Base-by-base conservation (phyloP, 2,329 filamentous ascomycete genomes). In the Talaromyces albobiverticillius region DNA sequence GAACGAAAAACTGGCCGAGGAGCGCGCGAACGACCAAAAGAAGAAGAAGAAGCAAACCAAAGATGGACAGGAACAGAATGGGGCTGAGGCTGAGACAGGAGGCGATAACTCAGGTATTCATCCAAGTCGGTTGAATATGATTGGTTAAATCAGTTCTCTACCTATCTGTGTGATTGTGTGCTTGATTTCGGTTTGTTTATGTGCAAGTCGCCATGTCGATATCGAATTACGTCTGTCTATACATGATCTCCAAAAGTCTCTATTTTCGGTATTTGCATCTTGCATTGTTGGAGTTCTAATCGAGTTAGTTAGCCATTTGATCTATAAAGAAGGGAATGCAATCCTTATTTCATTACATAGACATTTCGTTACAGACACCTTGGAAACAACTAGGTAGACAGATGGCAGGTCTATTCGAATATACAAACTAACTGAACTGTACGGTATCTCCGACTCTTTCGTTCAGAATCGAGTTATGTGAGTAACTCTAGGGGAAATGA, bases 1-100 rank as follows among this genome's bases (percentile, higher is more conserved):
- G 82, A 96, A 97, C 76, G 78, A 82, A 64, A 93, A 92, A 75
- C 80, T 96, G 47, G 83, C 89, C 61, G 90, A 85, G 60, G 79
- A 88, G 73, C 78, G 85, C 53, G 76, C 79, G 54, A 75, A 81
- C 10, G 26, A 29, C 26, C 5, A 75, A 59, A 71, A 75, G 59
- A 67, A 71, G 55, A 76, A 78, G 64, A 71, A 72, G 60, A 71
- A 68, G 60, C 69, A 75, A 57, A 23, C 3, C 23, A 29, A 45
- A 18, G 52, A 60, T 25, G 64, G 62, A 50, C 61, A 61, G 48
- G 64, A 71, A 56, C 64, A 65, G 54, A 56, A 56, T 45, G 65
- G 59, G 57, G 58, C 54, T 38, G 62, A 58, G 38, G 32, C 49
- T 7, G 10, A 60, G 46, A 64, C 59, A 54, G 59, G 55, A 46